These are phyloP conservation scores for Wickerhamomyces ciferrii DNA, from an alignment of 805 yeast species.

Conservation along the genomic window DNA sequence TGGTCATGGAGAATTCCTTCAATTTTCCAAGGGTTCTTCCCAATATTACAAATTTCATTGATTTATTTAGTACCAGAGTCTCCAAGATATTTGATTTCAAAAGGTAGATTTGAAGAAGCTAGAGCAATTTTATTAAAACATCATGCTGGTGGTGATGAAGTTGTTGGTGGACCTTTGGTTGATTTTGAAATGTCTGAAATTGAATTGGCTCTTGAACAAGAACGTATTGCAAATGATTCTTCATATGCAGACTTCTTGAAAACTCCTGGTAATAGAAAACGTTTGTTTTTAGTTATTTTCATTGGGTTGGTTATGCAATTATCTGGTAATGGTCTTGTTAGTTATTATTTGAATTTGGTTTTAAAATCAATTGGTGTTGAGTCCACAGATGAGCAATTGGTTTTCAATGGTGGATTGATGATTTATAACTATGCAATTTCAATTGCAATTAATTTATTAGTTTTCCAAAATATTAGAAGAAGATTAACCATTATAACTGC, in stretches of 20 bases:
- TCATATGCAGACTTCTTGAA: constrained; percentile 33
- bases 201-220: constrained; percentile 33
- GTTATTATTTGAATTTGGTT: constrained; percentile 46
- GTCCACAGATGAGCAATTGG: constrained; percentile 36
- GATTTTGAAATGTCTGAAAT: constrained; percentile 37
- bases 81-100: constrained; percentile 39
- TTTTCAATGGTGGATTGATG: constrained; percentile 47
- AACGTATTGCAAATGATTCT: constrained; percentile 27
- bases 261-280: constrained; percentile 34
- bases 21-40: constrained; percentile 42
- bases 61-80: constrained; percentile 42
- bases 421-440: constrained; percentile 37
- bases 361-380: constrained; percentile 49
- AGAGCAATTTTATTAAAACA: constrained; percentile 30
- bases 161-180: constrained; percentile 20
- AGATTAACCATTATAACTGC: constrained; percentile 32
- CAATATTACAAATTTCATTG: constrained; percentile 32
- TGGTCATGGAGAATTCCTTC: constrained; percentile 55
- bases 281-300: constrained; percentile 30
- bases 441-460: constrained; percentile 24
- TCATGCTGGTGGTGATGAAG: constrained; percentile 32
- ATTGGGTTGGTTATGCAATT: constrained; percentile 35
- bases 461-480: constrained; percentile 28
- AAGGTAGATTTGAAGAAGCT: constrained; percentile 39
- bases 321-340: constrained; percentile 48